phyloP scores from a whole-genome alignment of 2,329 filamentous ascomycete genomes.

The Aspergillus japonicus region DNA sequence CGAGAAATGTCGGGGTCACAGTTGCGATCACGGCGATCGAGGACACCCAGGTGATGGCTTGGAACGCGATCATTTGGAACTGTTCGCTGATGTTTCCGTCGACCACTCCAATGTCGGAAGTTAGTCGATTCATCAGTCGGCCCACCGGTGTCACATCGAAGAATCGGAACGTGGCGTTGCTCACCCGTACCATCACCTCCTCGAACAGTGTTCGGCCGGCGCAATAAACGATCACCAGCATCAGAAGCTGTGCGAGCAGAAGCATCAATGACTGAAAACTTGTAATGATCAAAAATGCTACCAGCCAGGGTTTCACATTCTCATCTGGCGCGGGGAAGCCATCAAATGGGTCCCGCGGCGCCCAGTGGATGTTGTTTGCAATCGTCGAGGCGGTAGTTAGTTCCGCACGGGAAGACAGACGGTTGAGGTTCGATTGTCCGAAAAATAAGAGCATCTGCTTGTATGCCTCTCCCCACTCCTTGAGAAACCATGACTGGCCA shows the following conservation, averaged over 20 bases:
- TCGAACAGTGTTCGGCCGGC: conserved; percentile 75
- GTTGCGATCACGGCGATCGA: conserved; percentile 75
- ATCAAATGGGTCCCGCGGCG: conserved; percentile 32
- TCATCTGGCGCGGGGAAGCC: conserved; percentile 64
- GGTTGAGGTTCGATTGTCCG: conserved; percentile 17
- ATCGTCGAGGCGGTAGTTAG: conserved; percentile 9
- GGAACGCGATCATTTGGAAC: conserved; percentile 69
- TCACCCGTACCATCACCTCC: conserved; percentile 69
- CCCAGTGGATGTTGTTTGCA: conserved; percentile 16
- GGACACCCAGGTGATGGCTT: conserved; percentile 68
- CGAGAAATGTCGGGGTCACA: conserved; percentile 73
- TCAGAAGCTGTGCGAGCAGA: conserved; percentile 62
- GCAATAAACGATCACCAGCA: conserved; percentile 75
- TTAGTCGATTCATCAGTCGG: conserved; percentile 86
- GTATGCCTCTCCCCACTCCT: conserved; percentile 82
- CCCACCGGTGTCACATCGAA: conserved; percentile 89
- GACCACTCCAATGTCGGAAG: conserved; percentile 83
- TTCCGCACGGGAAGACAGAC: conserved; percentile 4
- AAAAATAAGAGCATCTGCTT: conserved; percentile 26
- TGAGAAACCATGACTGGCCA: conserved; percentile 74
- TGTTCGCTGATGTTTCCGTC: conserved; percentile 80
- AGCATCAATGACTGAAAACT: conserved; percentile 59
- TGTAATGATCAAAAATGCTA: conserved; percentile 67
- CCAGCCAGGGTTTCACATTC: conserved; percentile 72
- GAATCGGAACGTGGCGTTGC: conserved; percentile 80